These are phyloP conservation scores for Phalaenopsis hybrid DNA, from an alignment of 116 monocot genomes.

Conservation along the genomic window DNA sequence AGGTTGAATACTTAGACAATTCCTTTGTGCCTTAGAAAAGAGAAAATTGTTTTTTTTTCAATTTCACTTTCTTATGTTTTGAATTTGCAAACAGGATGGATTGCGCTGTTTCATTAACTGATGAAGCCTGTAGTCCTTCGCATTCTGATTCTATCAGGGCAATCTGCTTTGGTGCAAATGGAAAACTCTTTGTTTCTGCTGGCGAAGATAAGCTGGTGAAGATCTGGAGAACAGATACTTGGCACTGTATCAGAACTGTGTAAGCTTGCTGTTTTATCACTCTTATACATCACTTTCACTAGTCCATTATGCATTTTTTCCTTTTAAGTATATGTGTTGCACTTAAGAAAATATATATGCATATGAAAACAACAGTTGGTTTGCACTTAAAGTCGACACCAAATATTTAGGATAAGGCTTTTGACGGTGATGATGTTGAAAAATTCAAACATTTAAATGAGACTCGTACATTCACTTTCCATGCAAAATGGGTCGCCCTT, in stretches of 20 bases:
- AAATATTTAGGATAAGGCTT: background rate
- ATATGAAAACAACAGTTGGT: background rate
- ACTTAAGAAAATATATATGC: background rate
- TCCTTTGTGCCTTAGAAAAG: background rate
- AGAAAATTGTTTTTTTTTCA: background rate
- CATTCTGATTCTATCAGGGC: slow-evolving; percentile 79
- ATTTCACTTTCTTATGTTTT: background rate
- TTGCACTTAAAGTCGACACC: background rate
- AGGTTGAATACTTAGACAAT: no score
- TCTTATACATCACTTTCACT: background rate
- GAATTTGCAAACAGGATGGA: slow-evolving; percentile 33
- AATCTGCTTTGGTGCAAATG: slow-evolving; percentile 61
- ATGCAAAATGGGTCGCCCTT: background rate
- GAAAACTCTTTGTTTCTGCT: slow-evolving; percentile 75
- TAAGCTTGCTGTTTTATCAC: slow-evolving; percentile 28
- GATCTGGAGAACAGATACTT: slow-evolving; percentile 73
- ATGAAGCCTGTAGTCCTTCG: slow-evolving; percentile 39
- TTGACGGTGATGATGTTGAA: background rate
- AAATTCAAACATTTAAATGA: background rate
- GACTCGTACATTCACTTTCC: background rate
- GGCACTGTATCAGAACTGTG: slow-evolving; percentile 67
- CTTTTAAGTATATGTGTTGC: background rate
- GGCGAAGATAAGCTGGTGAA: slow-evolving; percentile 94
- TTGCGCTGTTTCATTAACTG: slow-evolving; percentile 39
- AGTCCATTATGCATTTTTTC: background rate